Evolutionary conservation across 1,284 basidiomycete genomes (phyloP), one percentile per base, ranked within the genome.

Genomic region (Rhodotorula glutinis): DNA sequence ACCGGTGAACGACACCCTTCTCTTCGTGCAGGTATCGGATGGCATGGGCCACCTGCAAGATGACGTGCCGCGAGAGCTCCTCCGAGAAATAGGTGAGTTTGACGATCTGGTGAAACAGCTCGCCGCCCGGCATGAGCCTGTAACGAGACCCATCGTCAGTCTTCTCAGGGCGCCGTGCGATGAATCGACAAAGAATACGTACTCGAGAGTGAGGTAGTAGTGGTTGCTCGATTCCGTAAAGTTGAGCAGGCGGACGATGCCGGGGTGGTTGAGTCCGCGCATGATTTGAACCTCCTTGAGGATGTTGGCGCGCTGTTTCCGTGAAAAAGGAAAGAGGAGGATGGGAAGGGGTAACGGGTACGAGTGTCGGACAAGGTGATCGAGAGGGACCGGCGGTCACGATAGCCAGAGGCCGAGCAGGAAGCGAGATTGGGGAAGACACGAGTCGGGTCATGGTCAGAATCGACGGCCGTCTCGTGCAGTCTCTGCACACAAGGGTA

Each of bases 231-330:
- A 92, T 80, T 99, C 96, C 68, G 88, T 89, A 77, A 97, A 97
- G 52, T 87, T 88, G 53, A 88, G 80, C 17, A 97, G 86, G 79
- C 91, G 92, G 77, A 98, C 89, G 74, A 99, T 89, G 41, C 88
- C 86, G 11, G 90, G 87, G 77, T 98, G 93, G 73, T 89, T 88
- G 68, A 88, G 89, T 29, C 92, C 92, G 43, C 95, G 90, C 96
- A 99, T 99, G 76, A 99, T 98, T 80, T 97, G 93, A 9, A 99
- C 96, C 86, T 99, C 96, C 85, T 99, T 98, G 75, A 98, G 86
- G 66, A 98, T 97, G 79, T 98, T 98, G 70, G 94, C 88, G 73
- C 96, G 91, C 94, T 98, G 81, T 65, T 73, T 63, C 74, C 38
- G 44, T 16, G 44, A 54, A 44, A 38, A 44, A 53, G 68, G 71